Evolutionary conservation across 192 early-diverging fungal genomes (phyloP), one percentile per base, ranked within the genome.

Genomic region (Geosiphon pyriformis): DNA sequence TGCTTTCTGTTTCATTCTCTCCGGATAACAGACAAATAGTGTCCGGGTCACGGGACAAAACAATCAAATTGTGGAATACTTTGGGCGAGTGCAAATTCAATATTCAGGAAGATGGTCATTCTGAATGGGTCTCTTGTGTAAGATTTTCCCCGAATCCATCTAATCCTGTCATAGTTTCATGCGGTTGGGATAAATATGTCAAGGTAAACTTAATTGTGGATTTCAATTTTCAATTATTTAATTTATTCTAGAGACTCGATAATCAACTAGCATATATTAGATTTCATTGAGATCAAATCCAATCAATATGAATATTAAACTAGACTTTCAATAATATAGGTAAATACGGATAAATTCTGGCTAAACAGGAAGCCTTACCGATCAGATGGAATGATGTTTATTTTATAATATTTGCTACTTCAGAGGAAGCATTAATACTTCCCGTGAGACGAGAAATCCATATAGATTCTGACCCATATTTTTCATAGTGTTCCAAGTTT

Each of bases 51-150:
- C 92, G 94, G 78, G 96, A 99, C 84, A 95, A 94, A 89, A 87
- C 87, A 79, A 96, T 99, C 88, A 99, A 98, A 90, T 83, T 99
- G 76, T 99, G 96, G 96, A 98, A 99, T 92, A 99, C 95, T 61
- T 86, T 99, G 33, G 96, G 95, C 74, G 96, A 99, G 83, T 98
- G 96, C 94, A 99, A 99, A 91, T 93, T 88, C 89, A 94, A 88
- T 87, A 90, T 99, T 78, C 87, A 84, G 72, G 91, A 96, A 71
- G 92, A 98, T 72, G 91, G 92, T 73, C 96, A 99, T 92, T 80
- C 88, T 77, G 93, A 96, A 77, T 99, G 96, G 96, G 91, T 98
- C 73, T 96, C 94, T 60, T 95, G 93, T 85, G 96, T 99, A 74
- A 90, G 92, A 76, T 97, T 99, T 92, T 96, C 94, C 66, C 96